Evolutionary conservation across 1,284 basidiomycete species (phyloP).

Genomic region (Grifola frondosa): DNA sequence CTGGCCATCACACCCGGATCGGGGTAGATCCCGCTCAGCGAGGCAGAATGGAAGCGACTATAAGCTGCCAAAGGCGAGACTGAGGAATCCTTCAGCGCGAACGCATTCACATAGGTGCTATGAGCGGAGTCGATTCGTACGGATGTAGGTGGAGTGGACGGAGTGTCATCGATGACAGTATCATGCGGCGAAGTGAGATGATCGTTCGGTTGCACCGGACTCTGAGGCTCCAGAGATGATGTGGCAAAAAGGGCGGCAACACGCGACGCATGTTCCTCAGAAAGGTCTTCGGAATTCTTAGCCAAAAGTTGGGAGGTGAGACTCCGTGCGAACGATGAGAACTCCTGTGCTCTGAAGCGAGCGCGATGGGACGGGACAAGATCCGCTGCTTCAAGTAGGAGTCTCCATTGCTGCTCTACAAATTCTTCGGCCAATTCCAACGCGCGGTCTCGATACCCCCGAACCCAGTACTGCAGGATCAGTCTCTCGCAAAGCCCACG

Average conservation of each 20-base stretch:
- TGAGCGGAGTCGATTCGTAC: conserved; percentile 31
- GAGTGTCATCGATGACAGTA: too few relatives aligned
- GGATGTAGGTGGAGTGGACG: conserved; percentile 10
- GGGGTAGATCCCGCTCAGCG: conserved; percentile 46
- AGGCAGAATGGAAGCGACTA: conserved; percentile 38
- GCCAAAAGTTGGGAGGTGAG: too few relatives aligned
- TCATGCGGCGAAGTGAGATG: too few relatives aligned
- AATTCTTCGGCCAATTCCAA: conserved; percentile 12
- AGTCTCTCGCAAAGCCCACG: conserved; percentile 17
- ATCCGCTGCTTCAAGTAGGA: too few relatives aligned
- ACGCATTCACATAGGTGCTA: conserved; percentile 44
- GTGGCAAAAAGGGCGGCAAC: too few relatives aligned
- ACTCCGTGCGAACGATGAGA: too few relatives aligned
- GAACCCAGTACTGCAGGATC: conserved; percentile 19
- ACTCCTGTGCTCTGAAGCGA: too few relatives aligned
- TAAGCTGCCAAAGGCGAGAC: conserved; percentile 34
- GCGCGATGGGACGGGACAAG: conserved; percentile 12
- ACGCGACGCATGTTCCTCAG: too few relatives aligned
- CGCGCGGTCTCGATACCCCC: conserved; percentile 12
- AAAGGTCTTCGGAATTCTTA: too few relatives aligned
- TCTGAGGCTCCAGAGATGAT: too few relatives aligned
- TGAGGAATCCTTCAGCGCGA: conserved; percentile 30
- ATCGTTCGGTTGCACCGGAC: too few relatives aligned
- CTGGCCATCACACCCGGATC: conserved; percentile 54
- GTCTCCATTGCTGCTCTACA: background rate